phyloP scores from a whole-genome alignment of 129 eudicot genomes.

The Centaurea solstitialis region DNA sequence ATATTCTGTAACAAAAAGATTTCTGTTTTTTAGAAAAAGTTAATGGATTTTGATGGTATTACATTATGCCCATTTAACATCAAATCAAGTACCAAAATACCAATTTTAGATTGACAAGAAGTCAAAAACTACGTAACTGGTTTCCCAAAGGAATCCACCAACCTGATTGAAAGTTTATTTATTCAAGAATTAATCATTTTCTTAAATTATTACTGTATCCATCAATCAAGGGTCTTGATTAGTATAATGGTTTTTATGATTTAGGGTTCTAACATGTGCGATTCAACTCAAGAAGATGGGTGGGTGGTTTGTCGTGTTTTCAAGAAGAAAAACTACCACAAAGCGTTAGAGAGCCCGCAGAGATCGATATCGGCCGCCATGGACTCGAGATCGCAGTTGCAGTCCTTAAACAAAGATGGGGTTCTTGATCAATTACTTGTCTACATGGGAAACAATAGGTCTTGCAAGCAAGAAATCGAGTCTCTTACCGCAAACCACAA shows the following conservation, averaged over 20 bases:
- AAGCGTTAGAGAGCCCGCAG: conserved; percentile 44
- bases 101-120: background rate
- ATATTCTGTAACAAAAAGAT: conserved; percentile 11
- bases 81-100: conserved; percentile 9
- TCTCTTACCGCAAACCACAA: conserved; percentile 22
- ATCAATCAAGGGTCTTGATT: background rate
- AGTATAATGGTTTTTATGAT: background rate
- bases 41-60: background rate
- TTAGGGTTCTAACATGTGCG: conserved; percentile 35
- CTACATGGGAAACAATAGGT: conserved; percentile 45
- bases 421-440: conserved; percentile 63
- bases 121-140: background rate
- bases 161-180: background rate
- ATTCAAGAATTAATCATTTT: background rate
- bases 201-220: background rate
- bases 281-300: conserved; percentile 43
- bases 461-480: conserved; percentile 44
- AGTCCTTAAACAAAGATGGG: conserved; percentile 35
- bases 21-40: background rate
- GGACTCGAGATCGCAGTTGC: conserved; percentile 32
- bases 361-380: conserved; percentile 31
- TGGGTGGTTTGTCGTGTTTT: conserved; percentile 46
- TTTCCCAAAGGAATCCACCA: background rate
- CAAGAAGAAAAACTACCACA: conserved; percentile 43
- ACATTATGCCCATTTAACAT: background rate